Evolutionary conservation across 2,329 filamentous ascomycete species (phyloP), one percentile per base, ranked within the genome.

Genomic region (Escovopsis sp.): DNA sequence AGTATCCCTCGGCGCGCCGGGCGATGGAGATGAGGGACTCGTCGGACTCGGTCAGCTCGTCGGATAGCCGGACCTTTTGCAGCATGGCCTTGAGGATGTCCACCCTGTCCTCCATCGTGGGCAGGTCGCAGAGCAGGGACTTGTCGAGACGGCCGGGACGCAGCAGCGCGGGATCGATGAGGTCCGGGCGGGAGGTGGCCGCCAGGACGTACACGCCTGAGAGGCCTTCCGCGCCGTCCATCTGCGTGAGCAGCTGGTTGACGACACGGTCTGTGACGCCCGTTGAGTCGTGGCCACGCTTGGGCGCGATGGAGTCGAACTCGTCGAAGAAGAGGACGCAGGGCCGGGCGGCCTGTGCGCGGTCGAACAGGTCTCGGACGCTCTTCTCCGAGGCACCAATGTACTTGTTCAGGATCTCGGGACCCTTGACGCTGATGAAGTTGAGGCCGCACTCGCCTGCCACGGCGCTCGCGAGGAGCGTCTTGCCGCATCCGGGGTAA

Each of bases 321-420:
- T 98, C 91, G 57, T 98, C 91, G 57, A 98, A 98, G 70, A 98
- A 98, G 8, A 98, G 70, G 4, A 98, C 85, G 53, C 91, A 96
- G 0, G 93, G 93, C 46, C 82, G 79, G 4, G 91, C 91, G 3
- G 91, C 89, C 56, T 82, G 80, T 0, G 91, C 91, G 36, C 91
- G 77, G 57, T 94, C 89, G 55, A 98, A 98, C 1, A 98, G 70
- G 59, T 98, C 91, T 36, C 93, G 80, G 6, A 98, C 88, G 47
- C 80, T 87, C 69, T 98, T 98, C 56, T 98, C 91, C 26, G 85
- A 94, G 1, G 91, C 91, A 56, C 91, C 91, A 45, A 98, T 98
- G 60, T 98, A 98, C 64, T 98, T 98, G 70, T 98, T 98, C 43
- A 98, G 66, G 45, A 98, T 96, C 61, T 98, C 93, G 0, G 91